Evolutionary conservation across 75 land plant genomes (phyloP).

Genomic region (Pinus albicaulis): DNA sequence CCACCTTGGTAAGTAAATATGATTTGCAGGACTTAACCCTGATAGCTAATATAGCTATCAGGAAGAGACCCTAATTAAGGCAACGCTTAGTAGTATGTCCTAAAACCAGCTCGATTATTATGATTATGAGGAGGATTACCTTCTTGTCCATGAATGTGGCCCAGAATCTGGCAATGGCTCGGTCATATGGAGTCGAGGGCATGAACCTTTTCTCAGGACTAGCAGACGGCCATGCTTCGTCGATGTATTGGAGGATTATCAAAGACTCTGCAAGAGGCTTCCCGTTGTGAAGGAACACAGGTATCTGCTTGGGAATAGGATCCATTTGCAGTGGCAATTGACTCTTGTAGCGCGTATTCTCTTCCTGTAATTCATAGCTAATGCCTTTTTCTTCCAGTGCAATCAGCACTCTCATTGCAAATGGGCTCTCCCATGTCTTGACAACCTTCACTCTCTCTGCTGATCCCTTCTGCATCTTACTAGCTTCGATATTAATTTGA

Average conservation of each 20-base stretch:
- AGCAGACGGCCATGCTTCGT: conserved; percentile 14
- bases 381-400: conserved; percentile 15
- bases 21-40: too few relatives aligned
- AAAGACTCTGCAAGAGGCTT: conserved; percentile 18
- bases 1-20: too few relatives aligned
- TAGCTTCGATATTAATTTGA: too few relatives aligned
- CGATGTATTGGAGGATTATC: conserved; percentile 23
- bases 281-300: conserved; percentile 20
- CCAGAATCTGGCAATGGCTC: conserved; percentile 8
- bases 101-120: too few relatives aligned
- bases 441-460: conserved; percentile 14
- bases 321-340: conserved; percentile 1
- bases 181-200: background rate
- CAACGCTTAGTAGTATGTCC: too few relatives aligned
- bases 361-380: conserved; percentile 1
- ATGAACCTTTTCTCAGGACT: background rate
- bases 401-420: conserved; percentile 11
- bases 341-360: conserved; percentile 9
- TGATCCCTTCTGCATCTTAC: too few relatives aligned
- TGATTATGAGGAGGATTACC: too few relatives aligned
- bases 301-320: conserved; percentile 20
- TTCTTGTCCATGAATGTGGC: background rate
- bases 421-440: conserved; percentile 17
- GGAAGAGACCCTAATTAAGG: too few relatives aligned
- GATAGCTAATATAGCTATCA: too few relatives aligned